Evolutionary conservation across 2,329 filamentous ascomycete genomes (phyloP).

Genomic region (Pezicula neosporulosa): DNA sequence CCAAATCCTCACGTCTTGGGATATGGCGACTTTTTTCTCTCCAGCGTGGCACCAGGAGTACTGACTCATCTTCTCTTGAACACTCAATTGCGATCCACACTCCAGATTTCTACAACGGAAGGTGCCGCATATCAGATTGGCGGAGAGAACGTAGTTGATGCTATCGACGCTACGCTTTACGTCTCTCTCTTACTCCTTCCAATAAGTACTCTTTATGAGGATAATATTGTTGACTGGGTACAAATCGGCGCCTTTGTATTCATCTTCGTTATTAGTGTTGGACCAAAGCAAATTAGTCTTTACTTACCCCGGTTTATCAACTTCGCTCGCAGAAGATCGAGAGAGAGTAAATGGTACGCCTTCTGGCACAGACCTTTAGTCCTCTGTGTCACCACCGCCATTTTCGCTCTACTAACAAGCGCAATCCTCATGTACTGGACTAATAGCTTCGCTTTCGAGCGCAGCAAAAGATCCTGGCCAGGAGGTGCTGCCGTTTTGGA

Average conservation of each 20-base stretch:
- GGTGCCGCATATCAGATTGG: conserved; percentile 9
- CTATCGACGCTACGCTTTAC: conserved; percentile 19
- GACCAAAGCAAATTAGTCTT: conserved; percentile 22
- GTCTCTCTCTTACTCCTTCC: conserved; percentile 16
- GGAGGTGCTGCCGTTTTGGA: conserved; percentile 15
- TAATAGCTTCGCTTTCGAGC: conserved; percentile 18
- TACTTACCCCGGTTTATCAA: conserved; percentile 21
- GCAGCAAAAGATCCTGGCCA: conserved; percentile 15
- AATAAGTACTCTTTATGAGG: conserved; percentile 18
- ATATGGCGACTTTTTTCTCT: conserved; percentile 7
- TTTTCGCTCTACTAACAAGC: conserved; percentile 17
- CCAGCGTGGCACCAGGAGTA: conserved; percentile 16
- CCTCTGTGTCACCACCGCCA: conserved; percentile 13
- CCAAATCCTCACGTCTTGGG: conserved; percentile 15
- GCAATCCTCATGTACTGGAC: conserved; percentile 20
- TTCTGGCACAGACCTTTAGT: conserved; percentile 18
- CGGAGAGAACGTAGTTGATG: conserved; percentile 17
- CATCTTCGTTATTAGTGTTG: conserved; percentile 20
- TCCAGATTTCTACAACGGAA: conserved; percentile 17
- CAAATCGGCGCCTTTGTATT: conserved; percentile 20
- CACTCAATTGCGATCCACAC: conserved; percentile 19
- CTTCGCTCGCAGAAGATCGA: conserved; percentile 14
- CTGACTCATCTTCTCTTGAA: conserved; percentile 20
- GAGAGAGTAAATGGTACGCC: conserved; percentile 7
- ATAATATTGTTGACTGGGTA: conserved; percentile 19